Conservation (phyloP, 2,329 filamentous ascomycete species). For the Fusarium coicis region DNA sequence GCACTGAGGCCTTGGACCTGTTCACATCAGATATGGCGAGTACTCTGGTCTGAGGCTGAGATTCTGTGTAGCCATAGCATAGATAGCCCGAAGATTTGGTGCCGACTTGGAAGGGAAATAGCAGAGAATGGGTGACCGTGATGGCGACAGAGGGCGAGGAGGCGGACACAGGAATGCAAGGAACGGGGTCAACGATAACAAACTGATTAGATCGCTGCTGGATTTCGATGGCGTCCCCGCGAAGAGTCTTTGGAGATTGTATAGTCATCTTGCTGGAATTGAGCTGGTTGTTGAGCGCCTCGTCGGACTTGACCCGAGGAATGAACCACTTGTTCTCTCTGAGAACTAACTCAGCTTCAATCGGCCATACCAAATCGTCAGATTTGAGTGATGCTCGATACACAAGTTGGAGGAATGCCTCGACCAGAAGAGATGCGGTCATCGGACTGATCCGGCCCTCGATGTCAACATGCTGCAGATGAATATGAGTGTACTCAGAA, state of each 20-base stretch:
- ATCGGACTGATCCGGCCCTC: not conserved
- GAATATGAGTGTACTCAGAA: constrained; percentile 10
- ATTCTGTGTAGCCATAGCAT: not conserved
- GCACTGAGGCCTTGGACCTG: not conserved
- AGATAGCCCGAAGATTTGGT: not conserved
- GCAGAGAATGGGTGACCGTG: not conserved
- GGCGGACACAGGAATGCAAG: not conserved
- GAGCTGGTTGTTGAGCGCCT: not conserved
- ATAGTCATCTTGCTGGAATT: not conserved
- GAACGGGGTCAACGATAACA: not conserved
- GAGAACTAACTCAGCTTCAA: not conserved
- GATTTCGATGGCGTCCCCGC: not conserved
- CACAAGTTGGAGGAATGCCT: not conserved
- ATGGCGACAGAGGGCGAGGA: not conserved
- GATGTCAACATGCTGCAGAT: constrained; percentile 7
- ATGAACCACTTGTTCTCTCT: not conserved
- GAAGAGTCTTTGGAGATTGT: not conserved
- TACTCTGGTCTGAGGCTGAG: not conserved
- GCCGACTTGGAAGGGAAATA: not conserved
- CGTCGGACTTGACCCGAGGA: not conserved
- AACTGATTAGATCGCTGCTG: not conserved
- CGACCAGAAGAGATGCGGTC: not conserved
- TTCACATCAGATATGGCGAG: not conserved
- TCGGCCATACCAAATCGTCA: not conserved
- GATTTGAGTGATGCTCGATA: not conserved